Percentiles rank a stretch among this genome's conserved stretches.
Evolutionary conservation across 176 grass and related monocot genomes (phyloP).

Genomic region (Ensete glaucum): DNA sequence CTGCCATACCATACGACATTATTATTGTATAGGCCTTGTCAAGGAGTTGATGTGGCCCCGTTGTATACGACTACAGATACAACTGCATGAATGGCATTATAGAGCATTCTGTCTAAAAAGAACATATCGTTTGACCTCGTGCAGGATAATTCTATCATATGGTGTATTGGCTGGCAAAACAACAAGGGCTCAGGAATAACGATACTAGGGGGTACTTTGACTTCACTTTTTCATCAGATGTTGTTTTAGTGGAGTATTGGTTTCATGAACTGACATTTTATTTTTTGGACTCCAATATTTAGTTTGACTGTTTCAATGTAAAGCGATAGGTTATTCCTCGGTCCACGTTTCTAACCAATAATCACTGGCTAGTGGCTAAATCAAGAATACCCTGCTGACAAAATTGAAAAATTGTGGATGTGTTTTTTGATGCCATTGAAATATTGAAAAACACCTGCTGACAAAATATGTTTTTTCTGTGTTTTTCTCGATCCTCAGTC

Average conservation of each 20-base stretch:
- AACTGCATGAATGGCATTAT: background rate
- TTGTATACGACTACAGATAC: background rate
- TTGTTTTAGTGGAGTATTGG: background rate
- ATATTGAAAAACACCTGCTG: too few species aligned
- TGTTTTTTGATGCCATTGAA: too few species aligned
- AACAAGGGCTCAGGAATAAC: background rate
- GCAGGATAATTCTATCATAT: conserved; percentile 1
- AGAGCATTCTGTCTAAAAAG: background rate
- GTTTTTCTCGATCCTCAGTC: too few species aligned
- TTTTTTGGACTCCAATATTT: background rate
- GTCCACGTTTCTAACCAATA: too few species aligned
- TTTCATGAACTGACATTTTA: background rate
- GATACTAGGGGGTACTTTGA: conserved; percentile 1
- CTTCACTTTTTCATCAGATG: background rate
- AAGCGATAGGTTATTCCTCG: background rate
- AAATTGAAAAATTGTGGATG: too few species aligned
- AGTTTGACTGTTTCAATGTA: background rate
- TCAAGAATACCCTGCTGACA: too few species aligned
- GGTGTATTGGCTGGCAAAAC: conserved; percentile 10
- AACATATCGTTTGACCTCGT: background rate
- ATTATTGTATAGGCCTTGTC: too few species aligned
- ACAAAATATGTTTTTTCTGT: too few species aligned
- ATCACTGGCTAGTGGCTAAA: too few species aligned
- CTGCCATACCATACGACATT: background rate
- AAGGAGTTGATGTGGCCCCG: too few species aligned